Percentiles rank a stretch among this genome's conserved stretches.
Conservation (phyloP, 2,329 filamentous ascomycete genomes). For the Hortaea sp. region DNA sequence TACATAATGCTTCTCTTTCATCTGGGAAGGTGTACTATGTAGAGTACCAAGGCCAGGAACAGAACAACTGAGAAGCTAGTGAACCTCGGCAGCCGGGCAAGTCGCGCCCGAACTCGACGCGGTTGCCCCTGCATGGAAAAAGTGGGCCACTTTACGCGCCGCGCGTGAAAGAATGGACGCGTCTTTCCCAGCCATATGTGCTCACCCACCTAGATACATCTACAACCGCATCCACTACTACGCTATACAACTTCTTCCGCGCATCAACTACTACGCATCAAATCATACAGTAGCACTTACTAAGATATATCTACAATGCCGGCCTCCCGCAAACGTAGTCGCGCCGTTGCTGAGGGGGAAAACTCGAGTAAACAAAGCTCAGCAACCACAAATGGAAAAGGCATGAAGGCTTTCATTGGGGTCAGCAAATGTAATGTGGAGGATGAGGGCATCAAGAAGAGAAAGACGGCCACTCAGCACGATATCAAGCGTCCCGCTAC, state of each 20-base stretch:
- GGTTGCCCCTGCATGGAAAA: too few relatives aligned
- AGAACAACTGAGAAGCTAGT: too few relatives aligned
- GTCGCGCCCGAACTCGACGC: too few relatives aligned
- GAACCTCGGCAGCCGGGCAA: too few relatives aligned
- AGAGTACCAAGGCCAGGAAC: too few relatives aligned
- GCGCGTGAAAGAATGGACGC: too few relatives aligned
- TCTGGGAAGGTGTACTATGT: too few relatives aligned
- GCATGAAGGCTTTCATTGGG: slow-evolving; percentile 14
- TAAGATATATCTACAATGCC: slow-evolving; percentile 13
- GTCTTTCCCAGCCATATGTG: too few relatives aligned
- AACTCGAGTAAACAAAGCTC: slow-evolving; percentile 16
- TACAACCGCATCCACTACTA: not conserved
- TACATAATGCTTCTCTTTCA: too few relatives aligned
- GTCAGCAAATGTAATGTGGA: slow-evolving; percentile 9
- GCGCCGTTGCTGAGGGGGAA: slow-evolving; percentile 9
- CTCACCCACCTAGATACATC: too few relatives aligned
- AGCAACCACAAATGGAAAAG: slow-evolving; percentile 9
- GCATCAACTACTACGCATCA: not conserved
- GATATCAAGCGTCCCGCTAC: slow-evolving; percentile 9
- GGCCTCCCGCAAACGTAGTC: slow-evolving; percentile 19
- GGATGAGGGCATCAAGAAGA: slow-evolving; percentile 10
- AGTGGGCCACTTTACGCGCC: too few relatives aligned
- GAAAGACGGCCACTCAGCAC: slow-evolving; percentile 10
- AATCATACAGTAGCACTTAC: slow-evolving; percentile 42
- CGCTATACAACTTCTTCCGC: not conserved